Evolutionary conservation across 495 filamentous ascomycete species (phyloP).

Genomic region (Oidiodendron maius): DNA sequence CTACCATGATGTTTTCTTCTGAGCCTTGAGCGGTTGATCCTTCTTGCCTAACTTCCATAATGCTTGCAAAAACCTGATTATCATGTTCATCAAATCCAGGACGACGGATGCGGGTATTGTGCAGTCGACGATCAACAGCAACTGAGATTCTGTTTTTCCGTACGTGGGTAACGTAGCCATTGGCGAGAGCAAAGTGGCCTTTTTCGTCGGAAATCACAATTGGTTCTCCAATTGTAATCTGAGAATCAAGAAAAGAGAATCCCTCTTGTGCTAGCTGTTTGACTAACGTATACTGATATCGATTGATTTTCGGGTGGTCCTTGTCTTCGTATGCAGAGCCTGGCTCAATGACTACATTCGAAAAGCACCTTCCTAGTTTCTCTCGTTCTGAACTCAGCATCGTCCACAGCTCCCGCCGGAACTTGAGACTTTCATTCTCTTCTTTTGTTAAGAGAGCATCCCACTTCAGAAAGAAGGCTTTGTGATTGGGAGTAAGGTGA

Average conservation of each 20-base stretch:
- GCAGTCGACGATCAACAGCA: conserved; percentile 80
- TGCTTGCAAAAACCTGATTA: conserved; percentile 84
- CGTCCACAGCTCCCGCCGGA: conserved; percentile 89
- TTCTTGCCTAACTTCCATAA: conserved; percentile 73
- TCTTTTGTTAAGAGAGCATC: conserved; percentile 89
- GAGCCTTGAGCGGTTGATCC: conserved; percentile 39
- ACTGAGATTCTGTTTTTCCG: conserved; percentile 70
- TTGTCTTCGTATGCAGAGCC: conserved; percentile 62
- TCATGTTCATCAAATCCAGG: conserved; percentile 64
- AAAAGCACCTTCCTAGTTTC: conserved; percentile 65
- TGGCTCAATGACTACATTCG: conserved; percentile 67
- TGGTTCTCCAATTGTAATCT: conserved; percentile 83
- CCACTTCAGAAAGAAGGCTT: conserved; percentile 89
- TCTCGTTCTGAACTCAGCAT: conserved; percentile 87
- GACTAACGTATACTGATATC: conserved; percentile 75
- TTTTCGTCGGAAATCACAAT: conserved; percentile 95
- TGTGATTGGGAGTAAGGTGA: conserved; percentile 66
- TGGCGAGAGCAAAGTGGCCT: conserved; percentile 88
- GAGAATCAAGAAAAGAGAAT: conserved; percentile 86
- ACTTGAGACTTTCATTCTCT: conserved; percentile 77
- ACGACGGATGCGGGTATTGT: conserved; percentile 72
- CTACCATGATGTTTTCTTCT: conserved; percentile 38
- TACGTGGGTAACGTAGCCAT: conserved; percentile 80
- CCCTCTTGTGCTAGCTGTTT: conserved; percentile 51
- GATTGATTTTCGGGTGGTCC: conserved; percentile 75